Evolutionary conservation across 2,329 filamentous ascomycete genomes (phyloP).

Genomic region (Talaromyces amestolkiae): DNA sequence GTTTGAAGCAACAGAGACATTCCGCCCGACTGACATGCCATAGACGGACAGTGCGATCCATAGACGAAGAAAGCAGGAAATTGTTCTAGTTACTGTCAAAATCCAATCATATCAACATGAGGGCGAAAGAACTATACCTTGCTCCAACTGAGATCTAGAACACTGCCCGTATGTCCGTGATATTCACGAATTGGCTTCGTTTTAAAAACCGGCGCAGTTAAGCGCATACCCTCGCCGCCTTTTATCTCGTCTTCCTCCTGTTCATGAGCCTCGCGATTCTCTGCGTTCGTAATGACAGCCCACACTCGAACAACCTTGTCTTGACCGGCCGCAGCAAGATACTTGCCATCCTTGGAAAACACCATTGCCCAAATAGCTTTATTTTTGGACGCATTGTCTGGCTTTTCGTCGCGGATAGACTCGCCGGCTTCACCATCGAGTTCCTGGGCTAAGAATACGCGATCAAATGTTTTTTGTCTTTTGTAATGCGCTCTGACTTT

Average conservation of each 20-base stretch:
- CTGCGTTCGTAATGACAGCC: conserved; percentile 77
- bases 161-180: conserved; percentile 75
- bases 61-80: conserved; percentile 89
- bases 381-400: conserved; percentile 22
- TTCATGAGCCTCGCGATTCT: conserved; percentile 73
- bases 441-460: conserved; percentile 88
- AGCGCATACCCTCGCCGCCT: conserved; percentile 56
- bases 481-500: conserved; percentile 79
- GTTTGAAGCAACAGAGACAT: conserved; percentile 89
- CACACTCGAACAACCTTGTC: conserved; percentile 84
- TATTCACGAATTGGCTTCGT: conserved; percentile 77
- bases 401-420: conserved; percentile 30
- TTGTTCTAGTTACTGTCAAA: conserved; percentile 63
- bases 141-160: conserved; percentile 94
- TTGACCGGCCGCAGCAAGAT: conserved; percentile 86
- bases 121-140: conserved; percentile 57
- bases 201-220: conserved; percentile 89
- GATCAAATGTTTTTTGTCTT: conserved; percentile 76
- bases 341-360: conserved; percentile 88
- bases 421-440: conserved; percentile 60
- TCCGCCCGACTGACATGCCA: conserved; percentile 87
- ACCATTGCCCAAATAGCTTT: conserved; percentile 87
- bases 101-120: not conserved
- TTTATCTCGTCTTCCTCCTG: conserved; percentile 58
- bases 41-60: conserved; percentile 94